Percentiles rank a stretch among this genome's conserved stretches.
Conservation (phyloP, 2,329 filamentous ascomycete genomes). For the Trichoderma asperellum region DNA sequence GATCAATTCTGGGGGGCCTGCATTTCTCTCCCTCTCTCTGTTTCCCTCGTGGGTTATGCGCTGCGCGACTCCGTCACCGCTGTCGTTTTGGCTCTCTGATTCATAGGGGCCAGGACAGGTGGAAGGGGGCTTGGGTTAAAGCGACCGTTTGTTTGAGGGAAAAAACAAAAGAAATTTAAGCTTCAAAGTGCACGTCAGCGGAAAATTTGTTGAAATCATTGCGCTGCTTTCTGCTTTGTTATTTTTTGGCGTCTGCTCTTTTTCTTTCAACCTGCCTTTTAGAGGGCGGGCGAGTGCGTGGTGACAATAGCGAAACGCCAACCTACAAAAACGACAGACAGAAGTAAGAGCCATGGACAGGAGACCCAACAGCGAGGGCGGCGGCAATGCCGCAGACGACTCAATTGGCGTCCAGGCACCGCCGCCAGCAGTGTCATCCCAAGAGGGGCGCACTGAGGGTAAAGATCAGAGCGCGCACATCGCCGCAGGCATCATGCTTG, state of each 20-base stretch:
- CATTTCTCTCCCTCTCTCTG: no score
- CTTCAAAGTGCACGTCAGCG: not conserved
- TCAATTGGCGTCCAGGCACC: not conserved
- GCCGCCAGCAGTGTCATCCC: not conserved
- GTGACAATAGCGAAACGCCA: not conserved
- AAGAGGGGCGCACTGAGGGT: not conserved
- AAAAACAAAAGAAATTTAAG: not conserved
- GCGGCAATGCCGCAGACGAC: not conserved
- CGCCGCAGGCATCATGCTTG: not conserved
- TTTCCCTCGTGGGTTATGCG: not conserved
- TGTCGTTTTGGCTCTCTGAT: not conserved
- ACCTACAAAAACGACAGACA: not conserved
- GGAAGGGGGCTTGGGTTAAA: not conserved
- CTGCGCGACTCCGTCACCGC: not conserved
- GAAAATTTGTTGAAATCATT: not conserved
- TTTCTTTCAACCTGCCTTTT: not conserved
- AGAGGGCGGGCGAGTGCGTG: not conserved
- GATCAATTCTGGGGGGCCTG: not conserved
- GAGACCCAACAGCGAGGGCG: not conserved
- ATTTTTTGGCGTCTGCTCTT: not conserved
- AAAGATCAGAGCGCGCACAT: slow-evolving; percentile 10
- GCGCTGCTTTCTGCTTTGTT: not conserved
- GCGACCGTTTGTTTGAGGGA: not conserved
- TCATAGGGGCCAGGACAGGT: not conserved
- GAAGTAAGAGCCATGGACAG: slow-evolving; percentile 2